phyloP scores from a whole-genome alignment of 768 basidiomycete species.

The Lentinus tigrinus region DNA sequence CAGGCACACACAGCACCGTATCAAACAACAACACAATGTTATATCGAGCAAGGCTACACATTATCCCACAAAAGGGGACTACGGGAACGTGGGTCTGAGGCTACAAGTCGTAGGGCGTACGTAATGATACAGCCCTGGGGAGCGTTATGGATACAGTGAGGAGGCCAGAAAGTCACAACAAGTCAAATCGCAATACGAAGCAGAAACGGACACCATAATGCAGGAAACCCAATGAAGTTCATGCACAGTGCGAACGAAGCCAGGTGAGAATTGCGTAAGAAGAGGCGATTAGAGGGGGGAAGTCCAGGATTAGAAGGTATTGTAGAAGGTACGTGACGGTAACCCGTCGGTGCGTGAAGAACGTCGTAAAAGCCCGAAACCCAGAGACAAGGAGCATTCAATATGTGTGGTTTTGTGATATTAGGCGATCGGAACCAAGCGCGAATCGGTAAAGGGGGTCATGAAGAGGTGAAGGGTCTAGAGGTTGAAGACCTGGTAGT shows the following conservation, averaged over 20 bases:
- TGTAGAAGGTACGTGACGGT: not conserved
- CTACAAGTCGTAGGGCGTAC: conserved; percentile 13
- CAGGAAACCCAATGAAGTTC: not conserved
- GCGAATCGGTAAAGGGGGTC: not conserved
- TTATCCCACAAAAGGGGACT: not conserved
- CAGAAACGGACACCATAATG: not conserved
- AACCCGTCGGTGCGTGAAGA: conserved; percentile 2
- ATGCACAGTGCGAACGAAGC: not conserved
- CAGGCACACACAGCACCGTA: not conserved
- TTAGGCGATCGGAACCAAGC: not conserved
- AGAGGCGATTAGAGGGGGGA: not conserved
- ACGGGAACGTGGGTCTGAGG: conserved; percentile 7
- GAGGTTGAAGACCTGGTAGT: conserved; percentile 62
- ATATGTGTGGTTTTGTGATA: not conserved
- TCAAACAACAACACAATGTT: conserved; percentile 9
- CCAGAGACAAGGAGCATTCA: conserved; percentile 1
- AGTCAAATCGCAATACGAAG: not conserved
- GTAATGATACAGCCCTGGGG: not conserved
- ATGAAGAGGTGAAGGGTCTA: conserved; percentile 4
- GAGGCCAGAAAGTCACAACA: not conserved
- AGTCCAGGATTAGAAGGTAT: conserved; percentile 8
- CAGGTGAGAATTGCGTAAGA: not conserved
- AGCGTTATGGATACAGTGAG: conserved; percentile 19
- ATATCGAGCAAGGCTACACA: conserved; percentile 13
- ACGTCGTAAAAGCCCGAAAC: conserved; percentile 9